Percentiles rank a stretch among this genome's conserved stretches.
These are phyloP conservation scores for Oryza nivara DNA, from an alignment of 176 grass and related monocot genomes.

Conservation along the genomic window DNA sequence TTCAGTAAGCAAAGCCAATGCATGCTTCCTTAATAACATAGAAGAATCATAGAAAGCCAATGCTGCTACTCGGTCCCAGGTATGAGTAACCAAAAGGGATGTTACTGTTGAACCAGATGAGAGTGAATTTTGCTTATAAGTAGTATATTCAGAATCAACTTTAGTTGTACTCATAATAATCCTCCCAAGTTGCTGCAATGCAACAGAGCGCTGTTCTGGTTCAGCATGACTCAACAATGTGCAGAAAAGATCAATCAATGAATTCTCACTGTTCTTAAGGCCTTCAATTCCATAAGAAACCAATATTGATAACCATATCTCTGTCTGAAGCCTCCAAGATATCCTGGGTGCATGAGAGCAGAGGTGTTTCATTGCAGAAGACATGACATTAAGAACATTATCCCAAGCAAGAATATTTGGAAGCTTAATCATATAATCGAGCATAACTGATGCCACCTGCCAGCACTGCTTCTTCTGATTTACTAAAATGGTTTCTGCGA, in stretches of 20 bases:
- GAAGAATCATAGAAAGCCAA: slow-evolving; percentile 76
- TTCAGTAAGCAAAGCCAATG: slow-evolving; percentile 73
- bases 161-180: slow-evolving; percentile 59
- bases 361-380: slow-evolving; percentile 61
- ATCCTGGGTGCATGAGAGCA: slow-evolving; percentile 87
- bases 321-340: slow-evolving; percentile 87
- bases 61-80: slow-evolving; percentile 74
- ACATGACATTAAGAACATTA: slow-evolving; percentile 52
- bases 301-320: slow-evolving; percentile 79
- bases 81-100: slow-evolving; percentile 68
- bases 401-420: slow-evolving; percentile 56
- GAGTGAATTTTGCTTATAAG: slow-evolving; percentile 46
- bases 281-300: slow-evolving; percentile 48
- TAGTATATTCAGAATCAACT: slow-evolving; percentile 30
- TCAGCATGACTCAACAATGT: slow-evolving; percentile 87
- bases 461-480: slow-evolving; percentile 82
- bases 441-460: slow-evolving; percentile 78
- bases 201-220: slow-evolving; percentile 83
- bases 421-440: slow-evolving; percentile 73
- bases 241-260: slow-evolving; percentile 76
- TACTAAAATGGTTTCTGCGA: slow-evolving; percentile 58
- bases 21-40: slow-evolving; percentile 73
- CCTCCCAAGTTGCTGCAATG: slow-evolving; percentile 82
- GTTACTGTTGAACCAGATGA: slow-evolving; percentile 45
- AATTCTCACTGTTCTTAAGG: slow-evolving; percentile 48